Conservation (phyloP, 208 protist genomes). For the Trypanosoma vivax region DNA sequence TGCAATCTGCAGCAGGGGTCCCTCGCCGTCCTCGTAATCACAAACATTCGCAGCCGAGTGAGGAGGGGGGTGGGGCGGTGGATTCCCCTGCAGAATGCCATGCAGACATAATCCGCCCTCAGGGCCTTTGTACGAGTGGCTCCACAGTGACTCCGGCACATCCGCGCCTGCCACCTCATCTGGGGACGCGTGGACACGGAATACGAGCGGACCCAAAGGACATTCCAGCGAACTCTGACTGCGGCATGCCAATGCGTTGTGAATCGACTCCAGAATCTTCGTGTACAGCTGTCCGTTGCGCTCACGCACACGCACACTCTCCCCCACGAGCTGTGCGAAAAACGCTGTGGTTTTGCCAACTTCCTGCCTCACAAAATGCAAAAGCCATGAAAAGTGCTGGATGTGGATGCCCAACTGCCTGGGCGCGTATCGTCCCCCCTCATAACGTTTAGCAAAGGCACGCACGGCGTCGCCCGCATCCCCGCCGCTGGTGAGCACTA, state of each 20-base stretch:
- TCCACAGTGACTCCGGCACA: constrained; percentile 17
- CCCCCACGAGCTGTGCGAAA: constrained; percentile 1
- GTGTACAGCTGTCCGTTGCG: constrained; percentile 28
- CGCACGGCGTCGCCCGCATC: constrained; percentile 60
- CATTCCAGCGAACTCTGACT: too few relatives aligned
- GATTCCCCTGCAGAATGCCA: constrained; percentile 1
- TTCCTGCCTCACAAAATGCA: constrained; percentile 36
- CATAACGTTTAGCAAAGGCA: constrained; percentile 51
- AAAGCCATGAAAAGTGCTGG: constrained; percentile 52
- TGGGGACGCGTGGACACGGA: constrained; percentile 19
- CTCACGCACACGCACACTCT: constrained; percentile 1
- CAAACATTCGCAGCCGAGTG: too few relatives aligned
- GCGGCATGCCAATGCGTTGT: neutral
- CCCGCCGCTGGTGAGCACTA: constrained; percentile 38
- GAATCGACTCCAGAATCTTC: constrained; percentile 1
- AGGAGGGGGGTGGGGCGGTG: too few relatives aligned
- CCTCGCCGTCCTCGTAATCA: too few relatives aligned
- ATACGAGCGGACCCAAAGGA: neutral
- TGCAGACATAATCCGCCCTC: constrained; percentile 14
- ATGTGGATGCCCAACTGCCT: constrained; percentile 72
- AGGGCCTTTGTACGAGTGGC: neutral
- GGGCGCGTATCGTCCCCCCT: constrained; percentile 13
- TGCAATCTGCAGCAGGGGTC: too few relatives aligned
- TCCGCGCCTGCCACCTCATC: constrained; percentile 14
- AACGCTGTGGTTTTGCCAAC: constrained; percentile 5